Evolutionary conservation across 331 rosid species (phyloP).

Genomic region (Acacia pycnantha): DNA sequence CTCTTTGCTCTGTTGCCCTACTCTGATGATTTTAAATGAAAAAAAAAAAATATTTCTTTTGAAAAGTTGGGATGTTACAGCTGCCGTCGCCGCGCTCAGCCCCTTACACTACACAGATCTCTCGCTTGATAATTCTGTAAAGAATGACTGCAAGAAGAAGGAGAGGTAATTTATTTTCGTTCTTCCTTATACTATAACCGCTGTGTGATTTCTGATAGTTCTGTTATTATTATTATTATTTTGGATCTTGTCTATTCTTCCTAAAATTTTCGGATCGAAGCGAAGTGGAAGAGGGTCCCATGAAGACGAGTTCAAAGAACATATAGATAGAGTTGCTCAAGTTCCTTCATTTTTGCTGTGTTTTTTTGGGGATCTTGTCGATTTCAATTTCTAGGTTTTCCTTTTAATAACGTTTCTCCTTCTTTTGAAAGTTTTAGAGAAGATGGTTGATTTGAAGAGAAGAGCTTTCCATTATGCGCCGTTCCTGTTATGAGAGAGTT

Average conservation of each 20-base stretch:
- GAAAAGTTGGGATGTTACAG: too few species aligned
- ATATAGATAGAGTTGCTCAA: conserved; percentile 33
- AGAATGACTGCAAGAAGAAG: conserved; percentile 71
- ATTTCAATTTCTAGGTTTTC: not conserved
- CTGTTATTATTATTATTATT: not conserved
- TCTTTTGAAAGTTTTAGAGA: conserved; percentile 46
- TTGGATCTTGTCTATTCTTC: conserved; percentile 58
- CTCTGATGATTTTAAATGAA: too few species aligned
- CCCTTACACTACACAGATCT: not conserved
- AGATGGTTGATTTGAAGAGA: conserved; percentile 57
- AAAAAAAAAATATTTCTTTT: too few species aligned
- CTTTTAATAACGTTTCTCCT: not conserved
- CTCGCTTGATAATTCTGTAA: conserved; percentile 37
- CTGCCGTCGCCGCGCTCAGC: conserved; percentile 10
- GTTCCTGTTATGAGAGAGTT: conserved; percentile 44
- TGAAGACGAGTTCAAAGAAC: conserved; percentile 47
- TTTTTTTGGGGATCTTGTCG: not conserved
- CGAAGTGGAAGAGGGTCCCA: conserved; percentile 58
- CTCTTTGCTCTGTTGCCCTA: too few species aligned
- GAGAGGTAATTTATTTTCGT: conserved; percentile 42
- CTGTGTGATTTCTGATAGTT: not conserved
- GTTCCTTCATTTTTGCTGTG: conserved; percentile 24
- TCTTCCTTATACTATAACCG: not conserved
- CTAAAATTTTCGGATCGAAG: conserved; percentile 76
- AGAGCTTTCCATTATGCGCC: conserved; percentile 48